Percentiles rank a stretch among this genome's conserved stretches.
Conservation (phyloP, 352 stramenopile species). For the Paralagenidium karlingii region DNA sequence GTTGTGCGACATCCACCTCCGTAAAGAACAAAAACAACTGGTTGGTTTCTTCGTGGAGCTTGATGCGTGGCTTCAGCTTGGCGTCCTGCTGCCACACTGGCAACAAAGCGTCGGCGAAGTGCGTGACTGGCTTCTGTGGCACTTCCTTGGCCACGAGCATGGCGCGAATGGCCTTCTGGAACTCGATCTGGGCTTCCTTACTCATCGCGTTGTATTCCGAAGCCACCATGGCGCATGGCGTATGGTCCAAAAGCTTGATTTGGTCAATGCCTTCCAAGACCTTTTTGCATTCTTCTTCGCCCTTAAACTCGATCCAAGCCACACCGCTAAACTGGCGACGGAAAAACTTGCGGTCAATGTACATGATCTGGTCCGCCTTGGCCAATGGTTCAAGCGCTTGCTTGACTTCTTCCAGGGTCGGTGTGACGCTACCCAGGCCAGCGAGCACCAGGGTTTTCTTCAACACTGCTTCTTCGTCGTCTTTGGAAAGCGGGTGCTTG, state of each 20-base stretch:
- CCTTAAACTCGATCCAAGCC: conserved; percentile 62
- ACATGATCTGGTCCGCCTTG: conserved; percentile 31
- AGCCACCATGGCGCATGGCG: conserved; percentile 35
- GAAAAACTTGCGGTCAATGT: conserved; percentile 54
- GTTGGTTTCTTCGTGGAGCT: conserved; percentile 43
- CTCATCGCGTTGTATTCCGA: conserved; percentile 48
- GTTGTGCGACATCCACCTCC: conserved; percentile 49
- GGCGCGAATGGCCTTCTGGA: conserved; percentile 66
- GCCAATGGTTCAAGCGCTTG: conserved; percentile 21
- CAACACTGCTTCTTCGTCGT: conserved; percentile 42
- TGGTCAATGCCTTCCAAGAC: conserved; percentile 33
- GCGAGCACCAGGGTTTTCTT: conserved; percentile 61
- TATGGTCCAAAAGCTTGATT: conserved; percentile 43
- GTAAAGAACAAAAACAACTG: conserved; percentile 75
- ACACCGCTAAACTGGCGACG: conserved; percentile 62
- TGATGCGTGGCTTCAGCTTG: conserved; percentile 50
- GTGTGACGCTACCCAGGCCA: conserved; percentile 37
- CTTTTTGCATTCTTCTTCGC: conserved; percentile 31
- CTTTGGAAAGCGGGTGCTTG: conserved; percentile 46
- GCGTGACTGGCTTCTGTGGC: conserved; percentile 44
- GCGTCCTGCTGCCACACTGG: conserved; percentile 57
- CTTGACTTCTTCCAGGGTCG: conserved; percentile 76
- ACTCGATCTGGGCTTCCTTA: conserved; percentile 60
- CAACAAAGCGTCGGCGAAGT: conserved; percentile 62
- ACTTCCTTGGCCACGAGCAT: conserved; percentile 81